Evolutionary conservation across 345 rosid genomes (phyloP), one percentile per base, ranked within the genome.

Genomic region (Carallia brachiata): DNA sequence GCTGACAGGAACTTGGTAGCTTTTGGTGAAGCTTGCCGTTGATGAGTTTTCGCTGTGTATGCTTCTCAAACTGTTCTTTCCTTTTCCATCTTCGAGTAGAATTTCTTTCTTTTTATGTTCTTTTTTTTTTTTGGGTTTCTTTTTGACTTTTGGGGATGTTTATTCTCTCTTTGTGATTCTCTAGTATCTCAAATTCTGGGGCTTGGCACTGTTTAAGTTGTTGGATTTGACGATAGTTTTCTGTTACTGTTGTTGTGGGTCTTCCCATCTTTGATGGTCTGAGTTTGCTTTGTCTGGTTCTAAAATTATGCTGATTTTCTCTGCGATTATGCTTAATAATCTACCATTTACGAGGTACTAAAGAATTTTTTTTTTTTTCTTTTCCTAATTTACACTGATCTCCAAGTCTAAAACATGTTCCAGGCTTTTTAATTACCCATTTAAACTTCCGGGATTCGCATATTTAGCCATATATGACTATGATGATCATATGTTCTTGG

Each of bases 1-100:
- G 31, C 67, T 78, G 69, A 70, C 75, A 61, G 80, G 62, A 80
- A 73, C 80, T 77, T 66, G 28, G 64, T 54, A 36, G 56, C 71
- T 77, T 61, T 58, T 40, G 30, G 48, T 50, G 28, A 36, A 40
- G 36, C 59, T 72, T 56, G 8, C 57, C 10, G 40, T 57, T 28
- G 12, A 18, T 56, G 37, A 40, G 62, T 47, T 61, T 71, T 67
- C n/a, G 61, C 61, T 64, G 4, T 72, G 28, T 63, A 57, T 62
- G 60, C 75, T 64, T 56, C 66, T 64, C 53, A 80, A 77, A 40
- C 55, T 69, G 67, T 72, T 19, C 60, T 65, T 36, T 64, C 59
- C 68, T 62, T 73, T 55, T 52, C 36, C n/a, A 32, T 48, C 40
- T 27, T 37, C 30, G 61, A 65, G 19, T 6, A 8, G 61, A 3